Conservation (phyloP, 257 asterid species). For the Eustoma russellianum region DNA sequence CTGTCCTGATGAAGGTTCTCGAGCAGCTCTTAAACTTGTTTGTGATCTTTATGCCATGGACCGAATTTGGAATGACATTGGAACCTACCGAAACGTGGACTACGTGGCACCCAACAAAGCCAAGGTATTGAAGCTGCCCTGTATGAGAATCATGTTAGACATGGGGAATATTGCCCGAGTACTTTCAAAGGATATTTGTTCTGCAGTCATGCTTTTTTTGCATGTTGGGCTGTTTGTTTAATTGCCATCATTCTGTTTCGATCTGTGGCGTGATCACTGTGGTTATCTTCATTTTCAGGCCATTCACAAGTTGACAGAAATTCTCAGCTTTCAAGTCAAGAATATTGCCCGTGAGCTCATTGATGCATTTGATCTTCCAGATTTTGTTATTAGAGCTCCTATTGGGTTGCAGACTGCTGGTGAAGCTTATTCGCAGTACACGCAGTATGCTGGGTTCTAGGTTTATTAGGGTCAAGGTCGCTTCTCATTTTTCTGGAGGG, state of each 20-base stretch:
- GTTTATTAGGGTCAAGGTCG: no score
- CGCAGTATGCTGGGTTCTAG: conserved; percentile 72
- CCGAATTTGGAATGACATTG: conserved; percentile 94
- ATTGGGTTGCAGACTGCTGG: conserved; percentile 72
- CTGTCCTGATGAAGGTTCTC: conserved; percentile 68
- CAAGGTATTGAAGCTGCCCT: conserved; percentile 36
- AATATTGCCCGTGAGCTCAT: conserved; percentile 73
- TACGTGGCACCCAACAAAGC: conserved; percentile 98
- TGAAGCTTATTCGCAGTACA: conserved; percentile 66
- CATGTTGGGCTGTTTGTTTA: not conserved
- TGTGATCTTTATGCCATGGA: conserved; percentile 93
- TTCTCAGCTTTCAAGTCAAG: conserved; percentile 82
- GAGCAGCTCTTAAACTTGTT: conserved; percentile 69
- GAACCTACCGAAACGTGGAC: conserved; percentile 94
- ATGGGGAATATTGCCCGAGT: no score
- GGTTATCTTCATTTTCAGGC: conserved; percentile 42
- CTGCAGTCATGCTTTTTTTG: not conserved
- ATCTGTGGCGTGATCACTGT: not conserved
- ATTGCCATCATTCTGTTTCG: not conserved
- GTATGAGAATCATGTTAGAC: no score
- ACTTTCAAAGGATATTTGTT: no score
- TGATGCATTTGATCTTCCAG: conserved; percentile 93
- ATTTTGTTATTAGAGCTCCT: conserved; percentile 84
- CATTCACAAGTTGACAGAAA: conserved; percentile 82
- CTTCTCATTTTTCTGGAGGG: no score